These are phyloP conservation scores for Wickerhamomyces bovis DNA, from an alignment of 805 yeast genomes.

Conservation along the genomic window DNA sequence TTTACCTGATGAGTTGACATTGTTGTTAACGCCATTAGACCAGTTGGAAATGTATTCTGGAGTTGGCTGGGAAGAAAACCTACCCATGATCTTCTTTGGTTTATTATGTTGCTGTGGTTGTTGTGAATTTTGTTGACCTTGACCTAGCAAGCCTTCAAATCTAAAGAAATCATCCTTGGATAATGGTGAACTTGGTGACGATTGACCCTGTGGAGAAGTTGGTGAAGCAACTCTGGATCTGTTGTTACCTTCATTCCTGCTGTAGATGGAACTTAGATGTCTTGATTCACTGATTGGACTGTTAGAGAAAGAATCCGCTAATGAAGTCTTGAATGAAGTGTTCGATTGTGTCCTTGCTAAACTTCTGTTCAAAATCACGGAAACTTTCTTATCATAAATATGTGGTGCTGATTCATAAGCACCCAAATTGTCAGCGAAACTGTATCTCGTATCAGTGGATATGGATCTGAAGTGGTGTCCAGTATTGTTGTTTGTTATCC, in stretches of 20 bases:
- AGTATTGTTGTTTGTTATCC: slow-evolving; percentile 17
- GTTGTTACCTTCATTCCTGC: slow-evolving; percentile 9
- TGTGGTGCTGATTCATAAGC: slow-evolving; percentile 72
- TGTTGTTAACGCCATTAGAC: slow-evolving; percentile 8
- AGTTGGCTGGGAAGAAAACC: slow-evolving; percentile 14
- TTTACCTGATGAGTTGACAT: slow-evolving; percentile 1
- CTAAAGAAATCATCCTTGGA: slow-evolving; percentile 39
- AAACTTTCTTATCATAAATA: slow-evolving; percentile 72
- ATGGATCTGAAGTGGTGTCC: slow-evolving; percentile 32
- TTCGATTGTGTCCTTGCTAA: slow-evolving; percentile 70
- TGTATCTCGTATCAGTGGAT: slow-evolving; percentile 58
- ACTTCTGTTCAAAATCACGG: slow-evolving; percentile 66
- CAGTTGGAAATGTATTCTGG: slow-evolving; percentile 16
- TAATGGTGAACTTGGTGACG: slow-evolving; percentile 13
- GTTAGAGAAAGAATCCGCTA: slow-evolving; percentile 58
- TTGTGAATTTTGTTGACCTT: not conserved
- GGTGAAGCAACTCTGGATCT: slow-evolving; percentile 13
- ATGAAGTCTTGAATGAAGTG: slow-evolving; percentile 67
- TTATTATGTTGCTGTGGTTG: slow-evolving; percentile 2
- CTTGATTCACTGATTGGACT: slow-evolving; percentile 22
- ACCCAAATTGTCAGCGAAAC: slow-evolving; percentile 38
- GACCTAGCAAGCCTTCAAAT: slow-evolving; percentile 33
- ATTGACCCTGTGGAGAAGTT: slow-evolving; percentile 15
- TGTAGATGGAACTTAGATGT: slow-evolving; percentile 21
- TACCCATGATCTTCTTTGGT: slow-evolving; percentile 12